Conservation (phyloP, 768 basidiomycete species). For the Trametes coccinea region DNA sequence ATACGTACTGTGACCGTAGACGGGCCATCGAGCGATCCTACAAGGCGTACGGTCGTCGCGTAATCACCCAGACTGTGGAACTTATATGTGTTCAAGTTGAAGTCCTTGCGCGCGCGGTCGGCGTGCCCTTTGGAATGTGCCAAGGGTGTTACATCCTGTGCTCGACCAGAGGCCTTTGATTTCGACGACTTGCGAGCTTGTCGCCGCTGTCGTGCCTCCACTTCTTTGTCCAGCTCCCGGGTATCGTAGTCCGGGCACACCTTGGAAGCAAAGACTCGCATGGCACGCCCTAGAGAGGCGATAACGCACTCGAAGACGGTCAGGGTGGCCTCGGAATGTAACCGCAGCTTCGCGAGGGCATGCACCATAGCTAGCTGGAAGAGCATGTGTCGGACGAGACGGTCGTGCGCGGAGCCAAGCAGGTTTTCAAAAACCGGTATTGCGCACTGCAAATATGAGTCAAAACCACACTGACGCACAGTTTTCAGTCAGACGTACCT, state of each 20-base stretch:
- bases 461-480: too few relatives aligned
- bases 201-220: conserved; percentile 21
- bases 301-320: conserved; percentile 28
- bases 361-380: conserved; percentile 39
- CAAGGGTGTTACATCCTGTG: background rate
- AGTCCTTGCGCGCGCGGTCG: background rate
- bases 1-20: too few relatives aligned
- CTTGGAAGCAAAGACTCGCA: conserved; percentile 35
- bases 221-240: conserved; percentile 39
- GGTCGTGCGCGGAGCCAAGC: conserved; percentile 21
- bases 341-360: conserved; percentile 39
- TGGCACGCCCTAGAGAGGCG: conserved; percentile 29
- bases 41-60: too few relatives aligned
- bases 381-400: conserved; percentile 34
- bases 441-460: background rate
- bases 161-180: background rate
- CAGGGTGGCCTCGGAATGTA: conserved; percentile 41
- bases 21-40: too few relatives aligned
- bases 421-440: conserved; percentile 40
- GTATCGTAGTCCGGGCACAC: conserved; percentile 33
- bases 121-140: background rate
- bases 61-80: conserved; percentile 30
- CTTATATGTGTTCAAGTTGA: conserved; percentile 31
- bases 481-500: conserved; percentile 24
- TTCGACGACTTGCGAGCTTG: background rate